Evolutionary conservation across 2,329 filamentous ascomycete species (phyloP).

Genomic region (Didymellaceae sp.): DNA sequence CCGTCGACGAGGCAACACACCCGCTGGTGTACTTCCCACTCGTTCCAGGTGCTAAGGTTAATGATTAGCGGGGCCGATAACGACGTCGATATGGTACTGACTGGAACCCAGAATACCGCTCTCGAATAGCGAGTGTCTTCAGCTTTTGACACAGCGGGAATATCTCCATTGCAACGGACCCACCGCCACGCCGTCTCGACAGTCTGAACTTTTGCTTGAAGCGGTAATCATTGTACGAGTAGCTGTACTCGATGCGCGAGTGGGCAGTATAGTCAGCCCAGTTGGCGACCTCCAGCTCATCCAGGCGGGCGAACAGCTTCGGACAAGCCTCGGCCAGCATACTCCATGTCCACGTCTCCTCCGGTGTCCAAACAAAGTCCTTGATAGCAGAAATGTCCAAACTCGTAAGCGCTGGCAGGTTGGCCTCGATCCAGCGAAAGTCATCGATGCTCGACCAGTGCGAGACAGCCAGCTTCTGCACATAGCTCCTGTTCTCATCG

Average conservation of each 20-base stretch:
- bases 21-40: constrained; percentile 48
- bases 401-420: constrained; percentile 40
- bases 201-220: constrained; percentile 46
- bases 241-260: constrained; percentile 46
- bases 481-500: constrained; percentile 38
- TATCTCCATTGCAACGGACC: constrained; percentile 42
- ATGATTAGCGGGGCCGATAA: constrained; percentile 11
- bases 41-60: constrained; percentile 40
- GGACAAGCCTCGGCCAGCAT: constrained; percentile 42
- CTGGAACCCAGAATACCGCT: constrained; percentile 44
- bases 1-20: constrained; percentile 46
- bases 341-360: constrained; percentile 48
- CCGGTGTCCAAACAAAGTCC: constrained; percentile 48
- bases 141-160: constrained; percentile 41
- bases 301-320: constrained; percentile 37
- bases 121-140: constrained; percentile 43
- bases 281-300: constrained; percentile 45
- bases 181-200: constrained; percentile 43
- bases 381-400: constrained; percentile 47
- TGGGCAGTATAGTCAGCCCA: constrained; percentile 48
- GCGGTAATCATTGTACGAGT: constrained; percentile 46
- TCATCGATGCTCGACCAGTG: constrained; percentile 47
- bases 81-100: constrained; percentile 2
- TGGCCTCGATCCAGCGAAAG: constrained; percentile 47
- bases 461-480: constrained; percentile 46